Evolutionary conservation across 257 asterid genomes (phyloP), one percentile per base, ranked within the genome.

Genomic region (Capsicum rhomboideum): DNA sequence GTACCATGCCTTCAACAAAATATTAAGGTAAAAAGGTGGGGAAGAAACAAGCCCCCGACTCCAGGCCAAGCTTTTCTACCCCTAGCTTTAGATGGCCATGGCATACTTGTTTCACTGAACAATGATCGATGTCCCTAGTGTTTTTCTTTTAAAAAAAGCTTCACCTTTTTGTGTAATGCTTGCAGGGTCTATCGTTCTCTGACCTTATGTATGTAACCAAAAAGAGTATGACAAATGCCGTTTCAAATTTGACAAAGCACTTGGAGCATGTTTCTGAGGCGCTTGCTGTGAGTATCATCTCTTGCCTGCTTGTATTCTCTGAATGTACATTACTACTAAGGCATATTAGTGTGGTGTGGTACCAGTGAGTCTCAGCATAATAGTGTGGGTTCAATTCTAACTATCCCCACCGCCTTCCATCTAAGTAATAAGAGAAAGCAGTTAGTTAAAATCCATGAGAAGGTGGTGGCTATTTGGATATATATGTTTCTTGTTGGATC

Each of bases 141-240:
- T 68, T 13, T 49, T 10, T 14, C 5, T 40, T 64, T 61, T 6
- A 66, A 29, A 66, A 31, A 66, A 29, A 31, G 40, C 6, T 79
- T 78, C 29, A 44, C 69, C 12, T 56, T 18, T 79, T 6, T 50
- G 16, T n/a, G 67, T 79, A 14, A 54, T 79, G 29, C 50, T 59
- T 80, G 69, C 74, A 95, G 99, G 99, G 99, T 55, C 88, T 94
- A 82, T 90, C 94, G 80, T 93, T 94, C 88, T 93, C 97, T 10
- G 98, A 94, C 90, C 89, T 96, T 86, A 94, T 96, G 98, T 96
- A 94, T 84, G 98, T 96, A 34, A 93, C 98, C 54, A 96, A 92
- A 89, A 88, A 84, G 17, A 91, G 84, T 89, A 94, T 94, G 98
- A 90, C 94, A 82, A 88, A 80, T 90, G 97, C 99, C 74, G 98